phyloP scores from a whole-genome alignment of 257 asterid genomes.

The Euphrasia confusa region DNA sequence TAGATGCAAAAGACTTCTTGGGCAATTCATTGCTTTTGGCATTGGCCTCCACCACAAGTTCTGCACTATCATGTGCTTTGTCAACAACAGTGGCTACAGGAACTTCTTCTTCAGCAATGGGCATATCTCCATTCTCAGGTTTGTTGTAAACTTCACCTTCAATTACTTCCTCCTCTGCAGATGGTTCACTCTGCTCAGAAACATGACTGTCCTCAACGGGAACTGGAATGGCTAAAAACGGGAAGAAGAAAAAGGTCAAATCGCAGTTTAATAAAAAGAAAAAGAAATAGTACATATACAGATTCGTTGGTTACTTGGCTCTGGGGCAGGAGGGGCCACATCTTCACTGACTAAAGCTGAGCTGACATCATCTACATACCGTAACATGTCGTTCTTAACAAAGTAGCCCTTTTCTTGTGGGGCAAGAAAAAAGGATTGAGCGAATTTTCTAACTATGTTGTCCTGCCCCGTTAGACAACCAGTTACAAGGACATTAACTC shows the following conservation, averaged over 20 bases:
- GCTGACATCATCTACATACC: slow-evolving; percentile 45
- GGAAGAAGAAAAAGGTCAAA: slow-evolving; percentile 10
- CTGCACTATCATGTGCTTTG: slow-evolving; percentile 45
- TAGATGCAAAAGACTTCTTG: slow-evolving; percentile 90
- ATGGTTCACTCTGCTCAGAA: slow-evolving; percentile 45
- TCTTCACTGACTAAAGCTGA: slow-evolving; percentile 36
- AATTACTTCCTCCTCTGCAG: slow-evolving; percentile 46
- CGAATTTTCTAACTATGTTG: slow-evolving; percentile 46
- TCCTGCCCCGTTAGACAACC: slow-evolving; percentile 68
- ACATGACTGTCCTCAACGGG: slow-evolving; percentile 49
- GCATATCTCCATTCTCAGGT: slow-evolving; percentile 61
- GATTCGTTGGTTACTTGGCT: slow-evolving; percentile 44
- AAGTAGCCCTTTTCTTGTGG: slow-evolving; percentile 91
- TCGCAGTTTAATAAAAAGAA: slow-evolving; percentile 7
- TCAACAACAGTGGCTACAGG: slow-evolving; percentile 79
- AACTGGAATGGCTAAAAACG: slow-evolving; percentile 36
- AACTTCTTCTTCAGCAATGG: slow-evolving; percentile 55
- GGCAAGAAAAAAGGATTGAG: slow-evolving; percentile 90
- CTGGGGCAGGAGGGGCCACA: slow-evolving; percentile 46
- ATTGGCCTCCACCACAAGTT: slow-evolving; percentile 44
- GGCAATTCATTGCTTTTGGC: slow-evolving; percentile 58
- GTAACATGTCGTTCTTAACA: slow-evolving; percentile 85
- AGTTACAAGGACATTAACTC: slow-evolving; percentile 85
- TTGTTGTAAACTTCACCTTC: slow-evolving; percentile 74
- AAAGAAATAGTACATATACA: slow-evolving; percentile 5